These are phyloP conservation scores for Mycena vulgaris DNA, from an alignment of 768 basidiomycete species.

Conservation along the genomic window DNA sequence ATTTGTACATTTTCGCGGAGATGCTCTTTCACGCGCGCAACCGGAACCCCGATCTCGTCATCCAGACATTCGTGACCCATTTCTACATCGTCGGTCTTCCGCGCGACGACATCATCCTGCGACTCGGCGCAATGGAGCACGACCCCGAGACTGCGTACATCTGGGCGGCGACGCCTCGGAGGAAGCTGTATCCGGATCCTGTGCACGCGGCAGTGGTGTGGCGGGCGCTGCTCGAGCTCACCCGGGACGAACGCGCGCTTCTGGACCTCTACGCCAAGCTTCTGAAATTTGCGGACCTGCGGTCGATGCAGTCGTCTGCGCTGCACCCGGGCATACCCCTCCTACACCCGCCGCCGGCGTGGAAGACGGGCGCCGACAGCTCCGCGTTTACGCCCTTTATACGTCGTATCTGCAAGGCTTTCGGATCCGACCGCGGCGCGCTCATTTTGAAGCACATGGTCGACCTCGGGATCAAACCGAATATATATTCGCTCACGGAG, in stretches of 20 bases:
- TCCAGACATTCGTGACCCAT: slow-evolving; percentile 64
- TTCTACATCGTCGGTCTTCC: slow-evolving; percentile 73
- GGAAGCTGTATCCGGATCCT: slow-evolving; percentile 54
- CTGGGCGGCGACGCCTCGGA: slow-evolving; percentile 23
- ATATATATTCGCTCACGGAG: slow-evolving; percentile 64
- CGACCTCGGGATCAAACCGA: slow-evolving; percentile 60
- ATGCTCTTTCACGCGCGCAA: slow-evolving; percentile 58
- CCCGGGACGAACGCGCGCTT: slow-evolving; percentile 40
- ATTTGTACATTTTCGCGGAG: slow-evolving; percentile 55
- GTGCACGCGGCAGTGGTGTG: slow-evolving; percentile 57
- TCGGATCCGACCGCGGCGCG: slow-evolving; percentile 51
- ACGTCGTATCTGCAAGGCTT: slow-evolving; percentile 51
- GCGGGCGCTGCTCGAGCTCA: slow-evolving; percentile 53
- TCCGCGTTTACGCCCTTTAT: slow-evolving; percentile 71
- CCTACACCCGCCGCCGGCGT: slow-evolving; percentile 45
- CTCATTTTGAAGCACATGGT: slow-evolving; percentile 70
- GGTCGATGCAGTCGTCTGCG: slow-evolving; percentile 2
- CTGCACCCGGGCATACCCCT: slow-evolving; percentile 37
- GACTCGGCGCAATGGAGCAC: slow-evolving; percentile 18
- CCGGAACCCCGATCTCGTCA: slow-evolving; percentile 48
- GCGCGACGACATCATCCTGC: slow-evolving; percentile 47
- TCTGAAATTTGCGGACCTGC: slow-evolving; percentile 43
- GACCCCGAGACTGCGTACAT: slow-evolving; percentile 20
- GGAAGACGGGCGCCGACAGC: slow-evolving; percentile 47
- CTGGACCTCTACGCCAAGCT: slow-evolving; percentile 63